phyloP scores from a whole-genome alignment of 768 basidiomycete species.

The Termitomyces sp. region DNA sequence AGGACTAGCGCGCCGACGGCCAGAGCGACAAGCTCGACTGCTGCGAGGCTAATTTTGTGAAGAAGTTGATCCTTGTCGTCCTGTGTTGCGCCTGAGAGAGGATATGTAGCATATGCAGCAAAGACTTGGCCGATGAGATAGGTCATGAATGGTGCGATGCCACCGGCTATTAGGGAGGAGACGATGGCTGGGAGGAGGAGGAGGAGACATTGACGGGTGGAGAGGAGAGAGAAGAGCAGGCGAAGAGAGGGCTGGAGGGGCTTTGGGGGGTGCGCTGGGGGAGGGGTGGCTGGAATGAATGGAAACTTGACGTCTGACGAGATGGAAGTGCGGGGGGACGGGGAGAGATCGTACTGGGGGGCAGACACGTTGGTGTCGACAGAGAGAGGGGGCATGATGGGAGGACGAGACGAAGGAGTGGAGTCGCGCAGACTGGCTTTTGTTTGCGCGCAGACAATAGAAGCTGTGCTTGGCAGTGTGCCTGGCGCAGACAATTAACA shows the following conservation, averaged over 20 bases:
- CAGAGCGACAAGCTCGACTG: slow-evolving; percentile 62
- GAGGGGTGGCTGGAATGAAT: background rate
- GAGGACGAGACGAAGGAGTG: slow-evolving; percentile 1
- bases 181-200: slow-evolving; percentile 61
- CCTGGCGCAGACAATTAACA: slow-evolving; percentile 2
- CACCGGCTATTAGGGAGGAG: slow-evolving; percentile 59
- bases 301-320: slow-evolving; percentile 12
- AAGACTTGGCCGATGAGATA: slow-evolving; percentile 74
- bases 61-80: slow-evolving; percentile 46
- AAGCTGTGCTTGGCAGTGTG: background rate
- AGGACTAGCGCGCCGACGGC: slow-evolving; percentile 62
- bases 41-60: slow-evolving; percentile 51
- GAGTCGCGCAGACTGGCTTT: background rate
- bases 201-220: slow-evolving; percentile 46
- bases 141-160: slow-evolving; percentile 86
- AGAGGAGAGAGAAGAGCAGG: slow-evolving; percentile 63
- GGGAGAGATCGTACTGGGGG: slow-evolving; percentile 10
- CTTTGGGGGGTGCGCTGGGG: background rate
- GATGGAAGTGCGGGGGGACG: slow-evolving; percentile 13
- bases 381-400: slow-evolving; percentile 19
- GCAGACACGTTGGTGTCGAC: slow-evolving; percentile 11
- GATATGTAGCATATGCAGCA: slow-evolving; percentile 62
- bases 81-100: slow-evolving; percentile 24
- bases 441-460: slow-evolving; percentile 4
- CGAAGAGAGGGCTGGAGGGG: slow-evolving; percentile 19